A percentile compares a stretch with the other conserved stretches of the same genome.
These are phyloP conservation scores for Fraxinus excelsior DNA, from an alignment of 257 asterid species.

Conservation along the genomic window DNA sequence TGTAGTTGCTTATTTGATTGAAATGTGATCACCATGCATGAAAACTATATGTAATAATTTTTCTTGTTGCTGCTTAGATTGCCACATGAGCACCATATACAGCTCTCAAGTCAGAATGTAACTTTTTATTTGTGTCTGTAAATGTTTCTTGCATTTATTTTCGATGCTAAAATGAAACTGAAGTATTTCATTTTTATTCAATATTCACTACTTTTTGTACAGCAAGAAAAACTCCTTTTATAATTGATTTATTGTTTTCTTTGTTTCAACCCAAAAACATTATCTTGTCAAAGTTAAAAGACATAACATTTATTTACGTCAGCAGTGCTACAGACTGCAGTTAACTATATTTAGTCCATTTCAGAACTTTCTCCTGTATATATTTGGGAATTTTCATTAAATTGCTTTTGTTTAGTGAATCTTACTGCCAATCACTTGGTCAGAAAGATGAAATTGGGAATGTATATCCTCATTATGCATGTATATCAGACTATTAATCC, in stretches of 20 bases:
- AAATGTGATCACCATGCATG: not conserved
- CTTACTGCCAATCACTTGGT: not conserved
- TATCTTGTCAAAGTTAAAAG: not conserved
- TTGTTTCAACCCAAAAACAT: not conserved
- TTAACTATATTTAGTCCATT: not conserved
- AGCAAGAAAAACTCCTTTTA: not conserved
- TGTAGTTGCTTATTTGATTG: not conserved
- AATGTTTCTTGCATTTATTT: not conserved
- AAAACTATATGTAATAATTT: not conserved
- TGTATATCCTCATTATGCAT: not conserved
- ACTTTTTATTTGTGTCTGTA: not conserved
- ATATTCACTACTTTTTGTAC: constrained; percentile 17
- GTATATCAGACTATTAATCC: not conserved
- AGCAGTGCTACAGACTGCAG: not conserved
- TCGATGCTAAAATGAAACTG: not conserved
- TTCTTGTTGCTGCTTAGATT: not conserved
- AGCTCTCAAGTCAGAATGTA: not conserved
- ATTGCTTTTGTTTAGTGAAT: constrained; percentile 25
- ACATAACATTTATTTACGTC: not conserved
- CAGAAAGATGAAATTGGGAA: constrained; percentile 3
- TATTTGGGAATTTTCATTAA: constrained; percentile 24
- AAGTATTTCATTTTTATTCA: constrained; percentile 24
- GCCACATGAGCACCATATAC: not conserved
- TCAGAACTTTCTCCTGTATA: not conserved
- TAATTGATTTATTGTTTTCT: not conserved